Percentiles rank a stretch among this genome's conserved stretches.
phyloP scores from a whole-genome alignment of 768 basidiomycete species.

The Gloeopeniophorella convolvens region DNA sequence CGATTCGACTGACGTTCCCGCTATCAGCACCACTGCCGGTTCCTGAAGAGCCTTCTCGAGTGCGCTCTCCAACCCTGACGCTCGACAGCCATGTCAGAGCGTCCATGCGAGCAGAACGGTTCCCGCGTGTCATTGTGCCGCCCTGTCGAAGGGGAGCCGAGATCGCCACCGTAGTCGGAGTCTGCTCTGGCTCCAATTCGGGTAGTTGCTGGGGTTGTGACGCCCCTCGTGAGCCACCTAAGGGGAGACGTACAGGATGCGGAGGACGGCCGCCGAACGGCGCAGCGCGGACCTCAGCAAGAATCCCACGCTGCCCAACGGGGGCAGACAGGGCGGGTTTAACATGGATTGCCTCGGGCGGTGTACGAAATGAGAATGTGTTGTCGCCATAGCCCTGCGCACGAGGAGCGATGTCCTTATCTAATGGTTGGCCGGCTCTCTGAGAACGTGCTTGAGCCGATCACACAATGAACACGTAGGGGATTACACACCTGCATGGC shows the following conservation, averaged over 20 bases:
- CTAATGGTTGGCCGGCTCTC: conserved; percentile 25
- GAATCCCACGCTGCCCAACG: conserved; percentile 56
- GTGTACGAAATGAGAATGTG: conserved; percentile 49
- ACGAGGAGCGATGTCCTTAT: conserved; percentile 10
- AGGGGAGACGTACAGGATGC: conserved; percentile 26
- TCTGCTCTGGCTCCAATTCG: conserved; percentile 20
- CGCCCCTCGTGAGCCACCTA: background rate
- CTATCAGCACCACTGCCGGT: conserved; percentile 44
- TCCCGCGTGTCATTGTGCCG: conserved; percentile 42
- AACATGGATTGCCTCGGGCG: conserved; percentile 31
- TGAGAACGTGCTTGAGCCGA: conserved; percentile 6
- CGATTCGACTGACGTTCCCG: conserved; percentile 40
- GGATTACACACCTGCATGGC: conserved; percentile 50
- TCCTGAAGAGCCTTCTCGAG: conserved; percentile 49
- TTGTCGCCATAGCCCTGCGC: conserved; percentile 21
- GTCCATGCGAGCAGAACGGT: conserved; percentile 50
- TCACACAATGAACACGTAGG: background rate
- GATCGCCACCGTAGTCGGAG: conserved; percentile 18
- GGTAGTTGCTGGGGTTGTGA: conserved; percentile 4
- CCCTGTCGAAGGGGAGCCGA: conserved; percentile 16
- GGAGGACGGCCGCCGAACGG: conserved; percentile 27
- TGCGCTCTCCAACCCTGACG: conserved; percentile 54
- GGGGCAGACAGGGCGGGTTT: conserved; percentile 50
- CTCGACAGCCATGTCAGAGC: conserved; percentile 66
- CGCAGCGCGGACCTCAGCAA: conserved; percentile 64